Percentiles rank a stretch among this genome's conserved stretches.
These are phyloP conservation scores for Aquilaria agallochum DNA, from an alignment of 441 rosid species.

Conservation along the genomic window DNA sequence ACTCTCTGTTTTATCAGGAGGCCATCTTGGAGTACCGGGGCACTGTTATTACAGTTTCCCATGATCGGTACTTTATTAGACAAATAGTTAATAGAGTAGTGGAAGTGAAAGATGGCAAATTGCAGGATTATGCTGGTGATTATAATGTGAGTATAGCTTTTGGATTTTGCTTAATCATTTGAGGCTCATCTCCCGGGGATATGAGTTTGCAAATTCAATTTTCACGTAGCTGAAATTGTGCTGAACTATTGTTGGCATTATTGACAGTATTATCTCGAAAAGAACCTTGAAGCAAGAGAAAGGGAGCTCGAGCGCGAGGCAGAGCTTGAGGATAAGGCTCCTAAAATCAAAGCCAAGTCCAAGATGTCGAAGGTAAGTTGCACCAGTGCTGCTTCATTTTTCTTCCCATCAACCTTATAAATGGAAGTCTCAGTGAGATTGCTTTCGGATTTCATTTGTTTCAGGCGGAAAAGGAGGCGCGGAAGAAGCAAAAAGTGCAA, in stretches of 20 bases:
- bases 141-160: conserved; percentile 50
- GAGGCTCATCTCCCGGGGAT: neutral
- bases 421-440: no score
- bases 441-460: neutral
- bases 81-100: conserved; percentile 95
- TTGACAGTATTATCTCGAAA: conserved; percentile 82
- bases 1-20: conserved; percentile 45
- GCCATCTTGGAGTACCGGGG: conserved; percentile 86
- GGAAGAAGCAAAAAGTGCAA: conserved; percentile 86
- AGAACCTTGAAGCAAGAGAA: conserved; percentile 81
- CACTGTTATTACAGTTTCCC: conserved; percentile 84
- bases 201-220: neutral
- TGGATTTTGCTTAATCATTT: conserved; percentile 2
- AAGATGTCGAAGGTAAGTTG: conserved; percentile 82
- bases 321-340: conserved; percentile 81
- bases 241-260: neutral
- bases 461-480: conserved; percentile 91
- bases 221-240: neutral
- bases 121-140: conserved; percentile 84
- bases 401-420: no score
- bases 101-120: conserved; percentile 64
- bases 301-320: conserved; percentile 73
- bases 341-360: conserved; percentile 88
- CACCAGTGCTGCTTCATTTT: neutral
- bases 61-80: conserved; percentile 87